Percentiles rank a stretch among this genome's conserved stretches.
These are phyloP conservation scores for Vanrija pseudolonga DNA, from an alignment of 1,284 basidiomycete species.

Conservation along the genomic window DNA sequence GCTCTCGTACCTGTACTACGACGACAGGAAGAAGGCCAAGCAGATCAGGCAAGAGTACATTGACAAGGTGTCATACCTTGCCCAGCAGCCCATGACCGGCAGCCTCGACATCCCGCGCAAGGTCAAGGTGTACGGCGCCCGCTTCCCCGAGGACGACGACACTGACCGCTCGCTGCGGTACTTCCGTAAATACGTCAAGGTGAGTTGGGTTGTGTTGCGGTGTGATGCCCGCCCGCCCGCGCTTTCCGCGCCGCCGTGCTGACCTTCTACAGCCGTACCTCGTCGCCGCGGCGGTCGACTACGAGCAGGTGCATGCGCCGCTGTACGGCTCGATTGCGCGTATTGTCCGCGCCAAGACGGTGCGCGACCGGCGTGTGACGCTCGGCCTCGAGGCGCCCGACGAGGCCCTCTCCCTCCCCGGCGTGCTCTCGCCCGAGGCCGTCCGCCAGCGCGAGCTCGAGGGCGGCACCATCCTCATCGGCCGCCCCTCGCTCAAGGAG, in stretches of 20 bases:
- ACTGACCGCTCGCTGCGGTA: conserved; percentile 75
- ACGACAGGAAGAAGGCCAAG: conserved; percentile 77
- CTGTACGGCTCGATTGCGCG: conserved; percentile 74
- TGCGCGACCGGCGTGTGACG: conserved; percentile 54
- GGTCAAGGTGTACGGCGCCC: conserved; percentile 79
- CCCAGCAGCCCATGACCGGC: conserved; percentile 61
- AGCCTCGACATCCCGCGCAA: conserved; percentile 70
- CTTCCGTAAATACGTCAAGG: conserved; percentile 96
- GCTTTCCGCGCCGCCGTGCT: too few species aligned
- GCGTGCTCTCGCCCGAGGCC: conserved; percentile 58
- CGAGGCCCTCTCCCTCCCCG: conserved; percentile 56
- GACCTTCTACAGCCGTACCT: conserved; percentile 70
- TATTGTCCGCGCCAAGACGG: conserved; percentile 54
- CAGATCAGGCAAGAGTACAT: conserved; percentile 72
- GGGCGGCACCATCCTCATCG: conserved; percentile 82
- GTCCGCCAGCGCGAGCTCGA: conserved; percentile 63
- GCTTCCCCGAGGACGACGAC: conserved; percentile 94
- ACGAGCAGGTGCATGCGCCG: conserved; percentile 74
- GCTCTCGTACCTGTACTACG: conserved; percentile 69
- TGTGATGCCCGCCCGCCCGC: too few species aligned
- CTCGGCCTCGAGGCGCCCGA: conserved; percentile 59
- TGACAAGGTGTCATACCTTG: conserved; percentile 70
- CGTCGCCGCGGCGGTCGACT: conserved; percentile 91
- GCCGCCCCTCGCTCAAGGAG: conserved; percentile 89
- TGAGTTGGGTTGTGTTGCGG: conserved; percentile 48